These are phyloP conservation scores for Calonectria pauciramosa DNA, from an alignment of 2,329 filamentous ascomycete species.

Conservation along the genomic window DNA sequence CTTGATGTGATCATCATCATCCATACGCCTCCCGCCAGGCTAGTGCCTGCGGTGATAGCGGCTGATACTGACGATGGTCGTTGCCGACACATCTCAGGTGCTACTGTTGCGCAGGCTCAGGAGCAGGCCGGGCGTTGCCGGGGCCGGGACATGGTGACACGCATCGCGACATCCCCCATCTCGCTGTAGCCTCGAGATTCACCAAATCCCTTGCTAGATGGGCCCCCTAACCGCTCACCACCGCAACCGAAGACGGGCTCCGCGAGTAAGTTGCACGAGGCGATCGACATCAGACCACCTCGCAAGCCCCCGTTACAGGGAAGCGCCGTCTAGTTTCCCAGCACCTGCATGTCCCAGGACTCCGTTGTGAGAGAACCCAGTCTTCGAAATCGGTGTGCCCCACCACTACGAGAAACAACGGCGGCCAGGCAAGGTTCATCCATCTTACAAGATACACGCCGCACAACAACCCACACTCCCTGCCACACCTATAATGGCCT, in stretches of 20 bases:
- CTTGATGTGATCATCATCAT: neutral
- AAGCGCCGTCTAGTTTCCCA: conserved; percentile 40
- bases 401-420: conserved; percentile 17
- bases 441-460: conserved; percentile 14
- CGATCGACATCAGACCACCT: conserved; percentile 47
- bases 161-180: neutral
- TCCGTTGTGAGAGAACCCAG: conserved; percentile 11
- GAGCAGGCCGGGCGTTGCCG: conserved; percentile 25
- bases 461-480: conserved; percentile 9
- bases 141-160: conserved; percentile 22
- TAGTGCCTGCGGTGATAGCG: conserved; percentile 14
- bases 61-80: conserved; percentile 1
- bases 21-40: neutral
- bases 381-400: conserved; percentile 17
- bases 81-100: conserved; percentile 5
- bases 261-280: conserved; percentile 40
- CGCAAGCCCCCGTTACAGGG: conserved; percentile 39
- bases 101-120: conserved; percentile 4
- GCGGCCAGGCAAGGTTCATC: conserved; percentile 8
- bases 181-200: neutral
- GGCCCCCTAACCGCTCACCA: conserved; percentile 19
- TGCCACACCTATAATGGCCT: conserved; percentile 13
- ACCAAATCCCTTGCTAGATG: neutral
- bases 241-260: conserved; percentile 30
- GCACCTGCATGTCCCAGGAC: conserved; percentile 30